Percentiles rank a stretch among this genome's conserved stretches.
phyloP scores from a whole-genome alignment of 2,329 filamentous ascomycete genomes.

The Colletotrichum destructivum region DNA sequence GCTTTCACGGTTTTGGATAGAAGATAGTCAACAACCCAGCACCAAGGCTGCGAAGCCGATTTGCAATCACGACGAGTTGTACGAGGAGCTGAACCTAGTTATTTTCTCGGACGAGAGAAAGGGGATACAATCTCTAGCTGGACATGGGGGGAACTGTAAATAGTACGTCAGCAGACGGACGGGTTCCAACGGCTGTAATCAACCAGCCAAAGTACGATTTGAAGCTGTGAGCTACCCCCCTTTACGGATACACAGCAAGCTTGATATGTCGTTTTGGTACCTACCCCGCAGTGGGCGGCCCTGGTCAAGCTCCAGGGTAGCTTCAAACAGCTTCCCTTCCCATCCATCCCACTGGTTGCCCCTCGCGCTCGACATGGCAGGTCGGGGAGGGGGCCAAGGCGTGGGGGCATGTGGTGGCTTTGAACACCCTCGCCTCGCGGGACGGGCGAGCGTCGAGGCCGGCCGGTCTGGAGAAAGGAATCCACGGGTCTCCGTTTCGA shows the following conservation, averaged over 20 bases:
- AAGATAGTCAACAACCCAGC: not conserved
- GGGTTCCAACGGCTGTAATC: conserved; percentile 27
- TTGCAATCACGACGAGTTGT: not conserved
- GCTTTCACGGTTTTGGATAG: no score
- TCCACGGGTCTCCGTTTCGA: conserved; percentile 1
- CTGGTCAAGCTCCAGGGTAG: conserved; percentile 25
- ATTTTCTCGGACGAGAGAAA: not conserved
- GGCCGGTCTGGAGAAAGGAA: not conserved
- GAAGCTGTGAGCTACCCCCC: conserved; percentile 2
- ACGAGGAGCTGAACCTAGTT: no score
- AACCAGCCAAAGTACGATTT: not conserved
- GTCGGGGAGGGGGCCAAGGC: conserved; percentile 3
- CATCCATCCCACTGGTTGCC: conserved; percentile 9
- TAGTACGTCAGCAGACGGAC: conserved; percentile 28
- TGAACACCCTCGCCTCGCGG: conserved; percentile 3
- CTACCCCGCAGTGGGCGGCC: conserved; percentile 35
- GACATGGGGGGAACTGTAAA: not conserved
- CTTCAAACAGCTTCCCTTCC: conserved; percentile 11
- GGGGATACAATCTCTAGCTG: not conserved
- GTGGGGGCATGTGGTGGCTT: conserved; percentile 14
- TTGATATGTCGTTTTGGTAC: not conserved
- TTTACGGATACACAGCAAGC: not conserved
- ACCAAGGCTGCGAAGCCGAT: not conserved
- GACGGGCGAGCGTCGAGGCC: not conserved
- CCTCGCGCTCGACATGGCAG: conserved; percentile 28